Evolutionary conservation across 805 yeast genomes (phyloP).

Genomic region (Gaillardinia entomophila): DNA sequence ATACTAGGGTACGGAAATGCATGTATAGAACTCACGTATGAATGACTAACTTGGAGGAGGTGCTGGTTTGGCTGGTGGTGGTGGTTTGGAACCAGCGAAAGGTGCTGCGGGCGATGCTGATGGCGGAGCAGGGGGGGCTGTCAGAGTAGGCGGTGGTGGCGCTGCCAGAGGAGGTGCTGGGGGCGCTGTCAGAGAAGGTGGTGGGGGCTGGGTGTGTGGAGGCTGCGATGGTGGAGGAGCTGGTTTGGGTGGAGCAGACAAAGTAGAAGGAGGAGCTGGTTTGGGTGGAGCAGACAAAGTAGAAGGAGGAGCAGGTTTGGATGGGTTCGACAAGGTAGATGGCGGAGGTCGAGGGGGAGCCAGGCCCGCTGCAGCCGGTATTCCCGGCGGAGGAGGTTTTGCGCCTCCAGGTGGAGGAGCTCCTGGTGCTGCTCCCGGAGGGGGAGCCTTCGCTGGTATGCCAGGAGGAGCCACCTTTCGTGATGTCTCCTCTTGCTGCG

Average conservation of each 20-base stretch:
- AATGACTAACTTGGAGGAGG: conserved; percentile 5
- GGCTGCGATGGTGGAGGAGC: conserved; percentile 12
- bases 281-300: conserved; percentile 3
- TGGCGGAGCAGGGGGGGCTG: conserved; percentile 13
- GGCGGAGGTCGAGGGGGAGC: conserved; percentile 4
- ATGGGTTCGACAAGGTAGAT: conserved; percentile 1
- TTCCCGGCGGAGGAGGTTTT: conserved; percentile 1
- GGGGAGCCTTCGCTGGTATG: not conserved
- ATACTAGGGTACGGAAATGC: not conserved
- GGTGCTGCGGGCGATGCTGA: conserved; percentile 13
- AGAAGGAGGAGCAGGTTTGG: conserved; percentile 4
- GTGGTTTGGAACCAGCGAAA: conserved; percentile 2
- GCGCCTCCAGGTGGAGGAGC: not conserved
- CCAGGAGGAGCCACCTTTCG: conserved; percentile 4
- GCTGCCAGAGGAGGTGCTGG: conserved; percentile 6
- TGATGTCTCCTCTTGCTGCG: conserved; percentile 14
- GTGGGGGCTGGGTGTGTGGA: conserved; percentile 6
- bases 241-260: conserved; percentile 11
- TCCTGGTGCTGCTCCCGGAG: not conserved
- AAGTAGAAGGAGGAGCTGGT: conserved; percentile 1
- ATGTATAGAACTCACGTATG: not conserved
- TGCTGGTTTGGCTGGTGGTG: conserved; percentile 7
- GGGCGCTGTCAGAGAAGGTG: conserved; percentile 20
- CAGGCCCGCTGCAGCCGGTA: not conserved
- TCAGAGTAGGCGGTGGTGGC: conserved; percentile 1